Conservation (phyloP, 306 rosid species). For the Arachis hypogaea region DNA sequence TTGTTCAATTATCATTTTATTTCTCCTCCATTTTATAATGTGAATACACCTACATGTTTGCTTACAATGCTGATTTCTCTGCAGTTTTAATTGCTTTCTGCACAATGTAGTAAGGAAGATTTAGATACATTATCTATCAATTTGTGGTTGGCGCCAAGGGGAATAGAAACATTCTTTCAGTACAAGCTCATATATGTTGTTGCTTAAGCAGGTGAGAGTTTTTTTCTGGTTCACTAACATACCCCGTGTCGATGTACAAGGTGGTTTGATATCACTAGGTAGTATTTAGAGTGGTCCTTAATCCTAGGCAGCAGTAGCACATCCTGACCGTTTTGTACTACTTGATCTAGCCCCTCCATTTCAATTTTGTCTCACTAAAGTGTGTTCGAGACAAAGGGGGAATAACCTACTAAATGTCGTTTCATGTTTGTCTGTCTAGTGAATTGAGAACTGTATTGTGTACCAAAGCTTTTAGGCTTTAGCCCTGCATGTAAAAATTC, state of each 20-base stretch:
- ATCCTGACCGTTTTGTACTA: not conserved
- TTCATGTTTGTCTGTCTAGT: constrained; percentile 20
- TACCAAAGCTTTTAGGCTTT: constrained; percentile 24
- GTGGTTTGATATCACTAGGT: constrained; percentile 30
- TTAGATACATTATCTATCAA: constrained; percentile 30
- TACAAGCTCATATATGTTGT: constrained; percentile 34
- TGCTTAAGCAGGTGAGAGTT: constrained; percentile 32
- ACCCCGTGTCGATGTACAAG: constrained; percentile 18
- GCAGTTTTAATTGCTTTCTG: constrained; percentile 74
- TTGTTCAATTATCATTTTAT: constrained; percentile 2
- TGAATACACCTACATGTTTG: constrained; percentile 7
- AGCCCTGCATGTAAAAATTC: constrained; percentile 23
- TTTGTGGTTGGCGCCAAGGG: constrained; percentile 33
- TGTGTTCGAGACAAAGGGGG: constrained; percentile 27
- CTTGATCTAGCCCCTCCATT: constrained; percentile 16
- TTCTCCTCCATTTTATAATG: not conserved
- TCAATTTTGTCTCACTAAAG: constrained; percentile 35
- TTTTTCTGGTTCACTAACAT: constrained; percentile 39
- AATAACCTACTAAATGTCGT: constrained; percentile 24
- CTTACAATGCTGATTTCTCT: constrained; percentile 44
- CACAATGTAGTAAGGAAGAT: constrained; percentile 57
- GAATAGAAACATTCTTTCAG: constrained; percentile 9
- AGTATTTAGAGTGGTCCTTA: constrained; percentile 14
- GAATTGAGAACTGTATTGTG: not conserved
- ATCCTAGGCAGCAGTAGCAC: constrained; percentile 24